Evolutionary conservation across 768 basidiomycete species (phyloP).

Genomic region (Leccinum olivaceopallidum): DNA sequence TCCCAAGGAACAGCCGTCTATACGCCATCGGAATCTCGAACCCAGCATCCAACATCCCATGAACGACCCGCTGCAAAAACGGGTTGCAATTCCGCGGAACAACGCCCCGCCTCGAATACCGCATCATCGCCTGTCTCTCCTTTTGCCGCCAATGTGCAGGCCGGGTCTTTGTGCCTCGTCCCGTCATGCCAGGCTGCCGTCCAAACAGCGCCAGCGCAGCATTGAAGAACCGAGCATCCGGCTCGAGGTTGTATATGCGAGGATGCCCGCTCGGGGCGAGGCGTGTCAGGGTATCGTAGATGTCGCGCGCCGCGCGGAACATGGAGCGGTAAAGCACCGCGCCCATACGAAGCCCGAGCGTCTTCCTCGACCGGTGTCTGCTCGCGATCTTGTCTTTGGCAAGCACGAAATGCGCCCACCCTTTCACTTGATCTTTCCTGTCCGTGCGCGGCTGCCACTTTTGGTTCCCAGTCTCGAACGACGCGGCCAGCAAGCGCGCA

Average conservation of each 20-base stretch:
- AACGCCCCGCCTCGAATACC: conserved; percentile 31
- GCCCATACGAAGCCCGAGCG: conserved; percentile 31
- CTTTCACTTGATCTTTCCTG: conserved; percentile 28
- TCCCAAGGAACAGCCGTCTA: too few species aligned
- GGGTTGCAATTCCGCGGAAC: too few species aligned
- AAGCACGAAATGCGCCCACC: conserved; percentile 39
- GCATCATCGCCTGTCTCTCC: conserved; percentile 27
- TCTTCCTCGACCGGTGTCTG: conserved; percentile 27
- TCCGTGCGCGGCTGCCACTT: conserved; percentile 20
- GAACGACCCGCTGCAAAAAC: too few species aligned
- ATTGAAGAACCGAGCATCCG: conserved; percentile 68
- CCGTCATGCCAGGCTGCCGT: conserved; percentile 22
- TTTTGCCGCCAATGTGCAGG: conserved; percentile 34
- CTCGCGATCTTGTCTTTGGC: conserved; percentile 20
- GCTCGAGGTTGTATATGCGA: conserved; percentile 38
- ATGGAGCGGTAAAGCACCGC: conserved; percentile 38
- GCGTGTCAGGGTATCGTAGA: conserved; percentile 26
- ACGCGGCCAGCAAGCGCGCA: conserved; percentile 5
- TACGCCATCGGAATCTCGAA: too few species aligned
- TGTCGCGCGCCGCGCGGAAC: conserved; percentile 33
- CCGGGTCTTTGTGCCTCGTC: conserved; percentile 13
- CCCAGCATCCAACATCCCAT: too few species aligned
- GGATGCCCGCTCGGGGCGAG: conserved; percentile 13
- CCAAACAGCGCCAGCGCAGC: conserved; percentile 51
- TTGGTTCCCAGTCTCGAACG: conserved; percentile 6